A percentile compares a stretch with the other conserved stretches of the same genome.
These are phyloP conservation scores for Chlamydomonas urium DNA, from an alignment of 139 green algal species.

Conservation along the genomic window DNA sequence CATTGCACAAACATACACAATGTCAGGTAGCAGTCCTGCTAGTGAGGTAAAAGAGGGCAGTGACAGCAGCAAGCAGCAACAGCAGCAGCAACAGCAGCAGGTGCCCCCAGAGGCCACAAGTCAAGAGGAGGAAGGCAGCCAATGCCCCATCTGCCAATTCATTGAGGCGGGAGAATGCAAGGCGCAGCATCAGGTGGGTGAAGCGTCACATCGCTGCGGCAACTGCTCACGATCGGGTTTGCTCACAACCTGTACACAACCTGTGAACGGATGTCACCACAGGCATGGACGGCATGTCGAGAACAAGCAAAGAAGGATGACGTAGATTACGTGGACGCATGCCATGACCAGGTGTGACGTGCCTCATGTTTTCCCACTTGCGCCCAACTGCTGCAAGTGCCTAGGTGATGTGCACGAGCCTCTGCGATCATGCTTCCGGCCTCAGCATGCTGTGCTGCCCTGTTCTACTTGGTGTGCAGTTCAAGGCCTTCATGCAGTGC, in stretches of 20 bases:
- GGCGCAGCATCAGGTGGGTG: conserved; percentile 21
- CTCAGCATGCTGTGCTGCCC: neutral
- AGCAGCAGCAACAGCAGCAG: no score
- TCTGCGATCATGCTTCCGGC: neutral
- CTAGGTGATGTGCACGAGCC: neutral
- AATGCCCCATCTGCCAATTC: conserved; percentile 34
- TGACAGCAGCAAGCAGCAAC: no score
- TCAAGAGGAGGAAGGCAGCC: neutral
- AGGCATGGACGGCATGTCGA: conserved; percentile 23
- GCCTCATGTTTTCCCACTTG: neutral
- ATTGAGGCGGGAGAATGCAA: conserved; percentile 33
- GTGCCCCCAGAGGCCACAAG: no score
- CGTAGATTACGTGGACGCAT: conserved; percentile 31
- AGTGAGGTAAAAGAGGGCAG: no score
- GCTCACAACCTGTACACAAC: neutral
- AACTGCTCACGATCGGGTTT: neutral
- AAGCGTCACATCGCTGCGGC: neutral
- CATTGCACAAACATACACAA: no score
- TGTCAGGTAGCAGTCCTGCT: no score
- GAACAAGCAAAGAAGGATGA: conserved; percentile 20
- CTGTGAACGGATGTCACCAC: neutral
- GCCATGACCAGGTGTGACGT: conserved; percentile 18
- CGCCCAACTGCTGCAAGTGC: neutral
- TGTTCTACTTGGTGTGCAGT: conserved; percentile 13
- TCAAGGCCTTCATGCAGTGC: conserved; percentile 38